A percentile compares a stretch with the other conserved stretches of the same genome.
Conservation (phyloP, 2,329 filamentous ascomycete species). For the Trichoderma sp. region DNA sequence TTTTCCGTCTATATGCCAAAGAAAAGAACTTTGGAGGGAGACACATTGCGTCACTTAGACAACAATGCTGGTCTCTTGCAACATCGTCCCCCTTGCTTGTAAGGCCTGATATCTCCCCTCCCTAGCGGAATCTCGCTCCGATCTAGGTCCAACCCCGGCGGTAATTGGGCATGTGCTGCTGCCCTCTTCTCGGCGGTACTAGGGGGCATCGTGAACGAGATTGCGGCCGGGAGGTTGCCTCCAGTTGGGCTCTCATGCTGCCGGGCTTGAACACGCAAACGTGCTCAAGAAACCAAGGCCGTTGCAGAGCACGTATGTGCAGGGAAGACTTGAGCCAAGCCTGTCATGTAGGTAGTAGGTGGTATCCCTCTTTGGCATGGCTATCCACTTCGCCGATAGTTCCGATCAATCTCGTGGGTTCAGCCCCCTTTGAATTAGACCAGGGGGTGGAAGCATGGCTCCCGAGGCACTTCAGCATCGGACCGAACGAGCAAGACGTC, state of each 20-base stretch:
- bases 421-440: background rate
- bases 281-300: background rate
- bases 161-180: slow-evolving; percentile 13
- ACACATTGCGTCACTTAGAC: slow-evolving; percentile 14
- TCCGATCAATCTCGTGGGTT: slow-evolving; percentile 22
- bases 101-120: background rate
- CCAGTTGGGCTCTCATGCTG: too few relatives aligned
- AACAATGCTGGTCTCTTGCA: background rate
- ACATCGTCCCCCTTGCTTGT: background rate
- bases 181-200: slow-evolving; percentile 23
- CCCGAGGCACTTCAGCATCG: slow-evolving; percentile 13
- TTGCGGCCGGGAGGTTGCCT: background rate
- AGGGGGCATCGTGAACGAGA: background rate
- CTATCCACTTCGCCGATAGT: slow-evolving; percentile 23
- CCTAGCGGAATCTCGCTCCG: slow-evolving; percentile 23
- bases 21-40: background rate
- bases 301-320: too few relatives aligned
- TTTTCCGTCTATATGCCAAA: background rate
- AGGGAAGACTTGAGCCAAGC: too few relatives aligned
- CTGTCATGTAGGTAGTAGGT: background rate
- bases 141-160: slow-evolving; percentile 25
- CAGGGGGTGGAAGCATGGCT: slow-evolving; percentile 2
- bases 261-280: background rate
- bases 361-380: background rate
- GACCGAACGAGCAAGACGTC: slow-evolving; percentile 26